Percentiles rank a stretch among this genome's conserved stretches.
Conservation (phyloP, 2,329 filamentous ascomycete species). For the Nemania diffusa region DNA sequence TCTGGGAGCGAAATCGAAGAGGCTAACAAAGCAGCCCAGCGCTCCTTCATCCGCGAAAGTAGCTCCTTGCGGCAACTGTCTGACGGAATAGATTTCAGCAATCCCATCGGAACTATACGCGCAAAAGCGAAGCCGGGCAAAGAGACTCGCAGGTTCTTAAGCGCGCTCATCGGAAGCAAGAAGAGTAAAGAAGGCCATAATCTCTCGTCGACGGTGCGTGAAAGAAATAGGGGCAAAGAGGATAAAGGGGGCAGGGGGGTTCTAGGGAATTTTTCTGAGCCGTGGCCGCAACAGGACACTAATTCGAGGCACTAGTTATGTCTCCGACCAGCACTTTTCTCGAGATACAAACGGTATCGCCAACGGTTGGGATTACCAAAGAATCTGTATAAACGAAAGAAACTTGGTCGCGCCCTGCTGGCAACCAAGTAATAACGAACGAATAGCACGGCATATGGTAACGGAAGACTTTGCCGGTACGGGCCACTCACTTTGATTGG, state of each 20-base stretch:
- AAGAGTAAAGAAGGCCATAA: constrained; percentile 41
- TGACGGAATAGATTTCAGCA: constrained; percentile 48
- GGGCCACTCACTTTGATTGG: constrained; percentile 2
- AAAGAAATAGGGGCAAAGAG: constrained; percentile 48
- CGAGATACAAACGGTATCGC: constrained; percentile 14
- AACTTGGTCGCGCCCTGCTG: background rate
- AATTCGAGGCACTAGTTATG: constrained; percentile 50
- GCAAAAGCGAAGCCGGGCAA: constrained; percentile 50
- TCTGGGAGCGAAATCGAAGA: constrained; percentile 61
- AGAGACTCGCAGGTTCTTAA: constrained; percentile 56
- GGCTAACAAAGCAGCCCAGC: constrained; percentile 38
- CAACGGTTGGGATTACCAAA: constrained; percentile 2
- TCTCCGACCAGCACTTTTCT: constrained; percentile 30
- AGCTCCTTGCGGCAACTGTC: constrained; percentile 46
- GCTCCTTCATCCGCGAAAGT: constrained; percentile 41
- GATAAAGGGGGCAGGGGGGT: constrained; percentile 44
- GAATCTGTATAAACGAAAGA: constrained; percentile 5
- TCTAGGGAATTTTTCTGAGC: constrained; percentile 46
- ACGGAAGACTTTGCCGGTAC: background rate
- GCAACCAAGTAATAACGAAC: constrained; percentile 5
- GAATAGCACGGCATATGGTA: background rate
- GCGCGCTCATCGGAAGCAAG: constrained; percentile 54
- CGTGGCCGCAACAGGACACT: constrained; percentile 47
- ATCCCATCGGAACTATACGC: constrained; percentile 50
- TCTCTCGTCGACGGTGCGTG: constrained; percentile 40